These are phyloP conservation scores for Aureobasidium leucospermi DNA, from an alignment of 2,329 filamentous ascomycete genomes.

Conservation along the genomic window DNA sequence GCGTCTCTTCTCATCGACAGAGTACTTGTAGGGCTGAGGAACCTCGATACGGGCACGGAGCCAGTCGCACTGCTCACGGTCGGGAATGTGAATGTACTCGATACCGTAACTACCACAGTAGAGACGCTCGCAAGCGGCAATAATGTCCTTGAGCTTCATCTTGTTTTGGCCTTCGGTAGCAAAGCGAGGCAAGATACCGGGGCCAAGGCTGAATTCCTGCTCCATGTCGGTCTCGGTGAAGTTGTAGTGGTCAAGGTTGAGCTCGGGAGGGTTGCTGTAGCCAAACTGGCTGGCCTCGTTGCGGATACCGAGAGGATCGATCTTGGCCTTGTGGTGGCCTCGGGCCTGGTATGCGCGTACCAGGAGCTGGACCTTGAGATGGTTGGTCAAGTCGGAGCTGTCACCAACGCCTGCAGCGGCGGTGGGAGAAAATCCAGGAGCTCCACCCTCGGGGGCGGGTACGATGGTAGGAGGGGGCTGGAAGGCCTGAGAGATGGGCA, in stretches of 20 bases:
- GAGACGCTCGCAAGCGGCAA: conserved; percentile 84
- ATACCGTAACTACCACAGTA: conserved; percentile 97
- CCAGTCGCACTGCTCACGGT: conserved; percentile 97
- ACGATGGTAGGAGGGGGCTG: conserved; percentile 90
- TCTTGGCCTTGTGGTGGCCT: conserved; percentile 96
- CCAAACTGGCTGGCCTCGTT: conserved; percentile 77
- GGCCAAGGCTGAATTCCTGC: conserved; percentile 82
- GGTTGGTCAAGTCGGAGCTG: conserved; percentile 82
- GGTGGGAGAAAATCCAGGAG: conserved; percentile 61
- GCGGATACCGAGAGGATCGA: conserved; percentile 91
- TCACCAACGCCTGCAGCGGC: conserved; percentile 57
- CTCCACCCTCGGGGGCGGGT: conserved; percentile 69
- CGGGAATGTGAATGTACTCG: conserved; percentile 98
- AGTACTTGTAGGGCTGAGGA: conserved; percentile 92
- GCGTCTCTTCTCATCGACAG: conserved; percentile 93
- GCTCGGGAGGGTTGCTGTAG: conserved; percentile 82
- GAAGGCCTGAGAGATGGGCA: conserved; percentile 96
- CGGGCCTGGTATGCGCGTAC: conserved; percentile 97
- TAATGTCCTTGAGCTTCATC: conserved; percentile 94
- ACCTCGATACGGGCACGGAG: conserved; percentile 91
- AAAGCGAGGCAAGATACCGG: conserved; percentile 91
- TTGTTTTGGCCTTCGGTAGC: conserved; percentile 81
- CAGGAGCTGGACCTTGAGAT: conserved; percentile 95
- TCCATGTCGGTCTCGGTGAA: conserved; percentile 94
- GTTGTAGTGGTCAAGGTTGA: conserved; percentile 87